Percentiles rank a stretch among this genome's conserved stretches.
Conservation (phyloP, 495 filamentous ascomycete genomes). For the Polyplosphaeria fusca region DNA sequence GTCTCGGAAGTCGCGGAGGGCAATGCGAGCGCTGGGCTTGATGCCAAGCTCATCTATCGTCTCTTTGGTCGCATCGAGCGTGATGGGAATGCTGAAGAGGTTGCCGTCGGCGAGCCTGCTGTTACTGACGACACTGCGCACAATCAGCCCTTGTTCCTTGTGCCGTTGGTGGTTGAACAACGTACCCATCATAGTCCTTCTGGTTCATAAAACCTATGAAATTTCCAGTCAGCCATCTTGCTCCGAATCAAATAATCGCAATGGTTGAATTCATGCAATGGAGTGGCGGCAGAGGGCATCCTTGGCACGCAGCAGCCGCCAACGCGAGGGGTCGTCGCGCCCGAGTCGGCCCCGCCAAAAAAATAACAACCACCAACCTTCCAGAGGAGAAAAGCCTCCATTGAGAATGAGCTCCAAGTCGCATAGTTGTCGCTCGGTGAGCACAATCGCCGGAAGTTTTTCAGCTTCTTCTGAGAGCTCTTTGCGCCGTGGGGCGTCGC, state of each 20-base stretch:
- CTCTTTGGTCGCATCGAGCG: constrained; percentile 75
- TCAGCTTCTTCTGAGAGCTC: constrained; percentile 82
- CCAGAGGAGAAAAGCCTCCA: constrained; percentile 94
- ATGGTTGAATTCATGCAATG: no score
- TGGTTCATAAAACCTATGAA: constrained; percentile 87
- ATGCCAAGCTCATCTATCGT: constrained; percentile 68
- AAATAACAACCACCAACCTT: constrained; percentile 74
- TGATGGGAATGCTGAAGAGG: constrained; percentile 96
- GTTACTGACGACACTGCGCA: constrained; percentile 76
- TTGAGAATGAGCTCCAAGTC: constrained; percentile 95
- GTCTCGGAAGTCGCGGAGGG: constrained; percentile 92
- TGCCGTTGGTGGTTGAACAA: constrained; percentile 5
- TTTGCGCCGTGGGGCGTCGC: constrained; percentile 74
- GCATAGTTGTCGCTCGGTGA: constrained; percentile 92
- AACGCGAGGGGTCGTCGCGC: not conserved
- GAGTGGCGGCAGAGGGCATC: no score
- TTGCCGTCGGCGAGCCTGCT: constrained; percentile 82
- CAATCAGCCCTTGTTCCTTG: constrained; percentile 7
- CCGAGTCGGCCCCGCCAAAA: constrained; percentile 13
- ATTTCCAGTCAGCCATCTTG: constrained; percentile 32
- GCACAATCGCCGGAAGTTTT: constrained; percentile 74
- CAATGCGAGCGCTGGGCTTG: constrained; percentile 74
- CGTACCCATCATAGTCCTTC: constrained; percentile 90
- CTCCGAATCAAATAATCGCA: not conserved
- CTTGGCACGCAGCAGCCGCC: not conserved